Evolutionary conservation across 345 rosid species (phyloP).

Genomic region (Abelmoschus esculentus): DNA sequence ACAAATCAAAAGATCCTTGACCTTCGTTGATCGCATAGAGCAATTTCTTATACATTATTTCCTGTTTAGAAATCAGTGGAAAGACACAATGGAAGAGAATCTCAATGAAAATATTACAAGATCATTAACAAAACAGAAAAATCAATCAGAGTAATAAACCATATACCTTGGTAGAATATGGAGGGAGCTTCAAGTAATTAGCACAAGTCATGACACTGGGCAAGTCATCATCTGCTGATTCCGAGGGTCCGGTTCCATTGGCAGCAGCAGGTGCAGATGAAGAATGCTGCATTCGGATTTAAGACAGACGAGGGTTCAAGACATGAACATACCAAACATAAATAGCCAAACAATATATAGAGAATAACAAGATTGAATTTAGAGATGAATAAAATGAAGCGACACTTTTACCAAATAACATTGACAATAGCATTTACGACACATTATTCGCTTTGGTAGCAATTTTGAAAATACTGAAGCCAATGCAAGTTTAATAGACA

Average conservation of each 20-base stretch:
- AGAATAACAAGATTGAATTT: not conserved
- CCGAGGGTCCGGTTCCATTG: slow-evolving; percentile 69
- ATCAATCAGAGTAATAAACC: not conserved
- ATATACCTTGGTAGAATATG: slow-evolving; percentile 88
- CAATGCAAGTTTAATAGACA: not conserved
- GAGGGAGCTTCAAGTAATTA: slow-evolving; percentile 97
- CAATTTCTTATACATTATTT: slow-evolving; percentile 87
- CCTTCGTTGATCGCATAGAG: slow-evolving; percentile 93
- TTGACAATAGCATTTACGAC: not conserved
- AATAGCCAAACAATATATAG: not conserved
- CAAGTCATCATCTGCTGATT: slow-evolving; percentile 87
- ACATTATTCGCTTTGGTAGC: not conserved
- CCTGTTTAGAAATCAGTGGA: slow-evolving; percentile 42
- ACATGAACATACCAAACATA: not conserved
- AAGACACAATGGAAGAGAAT: not conserved
- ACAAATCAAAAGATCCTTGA: slow-evolving; percentile 95
- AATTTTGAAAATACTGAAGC: not conserved
- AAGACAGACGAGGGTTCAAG: not conserved
- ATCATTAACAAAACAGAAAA: too few species aligned
- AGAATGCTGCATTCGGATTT: slow-evolving; percentile 60
- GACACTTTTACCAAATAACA: too few species aligned
- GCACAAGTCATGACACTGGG: slow-evolving; percentile 99
- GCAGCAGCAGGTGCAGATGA: slow-evolving; percentile 49
- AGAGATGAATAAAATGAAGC: not conserved
- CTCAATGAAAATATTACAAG: not conserved